Evolutionary conservation across 192 early-diverging fungal genomes (phyloP).

Genomic region (Chytriomyces confervae): DNA sequence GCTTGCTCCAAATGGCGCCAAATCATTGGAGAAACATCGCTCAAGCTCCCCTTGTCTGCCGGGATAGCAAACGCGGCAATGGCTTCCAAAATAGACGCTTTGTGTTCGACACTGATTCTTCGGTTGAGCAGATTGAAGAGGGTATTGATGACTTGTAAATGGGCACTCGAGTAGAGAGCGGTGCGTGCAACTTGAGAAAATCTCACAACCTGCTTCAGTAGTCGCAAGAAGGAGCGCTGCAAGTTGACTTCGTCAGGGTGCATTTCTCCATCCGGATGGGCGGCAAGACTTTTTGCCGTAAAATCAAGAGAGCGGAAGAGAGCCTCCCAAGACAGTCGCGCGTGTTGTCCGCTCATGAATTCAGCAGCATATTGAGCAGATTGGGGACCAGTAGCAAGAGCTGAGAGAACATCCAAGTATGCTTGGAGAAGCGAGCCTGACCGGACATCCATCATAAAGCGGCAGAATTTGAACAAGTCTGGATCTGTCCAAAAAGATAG

Average conservation of each 20-base stretch:
- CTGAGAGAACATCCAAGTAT: conserved; percentile 82
- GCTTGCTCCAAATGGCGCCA: conserved; percentile 83
- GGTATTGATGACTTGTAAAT: conserved; percentile 68
- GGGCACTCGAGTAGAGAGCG: conserved; percentile 70
- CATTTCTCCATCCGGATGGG: conserved; percentile 57
- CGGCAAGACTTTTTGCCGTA: conserved; percentile 36
- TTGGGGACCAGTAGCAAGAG: conserved; percentile 77
- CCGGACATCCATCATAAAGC: conserved; percentile 51
- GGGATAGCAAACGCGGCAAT: conserved; percentile 84
- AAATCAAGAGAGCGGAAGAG: conserved; percentile 63
- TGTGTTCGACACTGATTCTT: conserved; percentile 76
- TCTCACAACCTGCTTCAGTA: conserved; percentile 77
- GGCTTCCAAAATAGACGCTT: conserved; percentile 78
- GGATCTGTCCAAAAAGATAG: conserved; percentile 52
- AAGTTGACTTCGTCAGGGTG: conserved; percentile 73
- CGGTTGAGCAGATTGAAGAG: conserved; percentile 85
- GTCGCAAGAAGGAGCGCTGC: conserved; percentile 75
- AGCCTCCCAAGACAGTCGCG: conserved; percentile 30
- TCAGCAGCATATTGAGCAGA: conserved; percentile 66
- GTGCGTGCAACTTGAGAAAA: conserved; percentile 75
- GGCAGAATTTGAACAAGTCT: conserved; percentile 56
- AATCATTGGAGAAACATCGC: conserved; percentile 71
- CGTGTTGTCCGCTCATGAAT: conserved; percentile 55
- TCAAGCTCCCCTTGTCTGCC: conserved; percentile 42
- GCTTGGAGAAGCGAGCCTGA: conserved; percentile 47